Conservation (phyloP, 2,329 filamentous ascomycete species). For the Epichloe amarillans region DNA sequence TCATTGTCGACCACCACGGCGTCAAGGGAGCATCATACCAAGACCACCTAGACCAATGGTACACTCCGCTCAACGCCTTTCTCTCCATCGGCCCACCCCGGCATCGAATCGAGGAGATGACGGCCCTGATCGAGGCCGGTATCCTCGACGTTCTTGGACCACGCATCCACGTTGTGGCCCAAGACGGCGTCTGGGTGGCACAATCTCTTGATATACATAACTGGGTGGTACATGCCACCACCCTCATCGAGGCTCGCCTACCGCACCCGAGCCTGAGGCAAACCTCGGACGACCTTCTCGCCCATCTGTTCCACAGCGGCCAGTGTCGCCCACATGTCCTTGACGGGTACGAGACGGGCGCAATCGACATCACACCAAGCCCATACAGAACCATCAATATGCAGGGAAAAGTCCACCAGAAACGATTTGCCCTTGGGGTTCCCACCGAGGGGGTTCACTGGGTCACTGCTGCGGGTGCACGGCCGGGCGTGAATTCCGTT, state of each 20-base stretch:
- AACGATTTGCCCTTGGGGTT: slow-evolving; percentile 3
- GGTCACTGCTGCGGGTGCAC: slow-evolving; percentile 4
- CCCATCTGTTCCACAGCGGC: neutral
- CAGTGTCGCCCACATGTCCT: slow-evolving; percentile 4
- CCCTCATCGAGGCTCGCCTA: slow-evolving; percentile 3
- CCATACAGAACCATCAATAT: neutral
- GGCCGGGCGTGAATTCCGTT: slow-evolving; percentile 4
- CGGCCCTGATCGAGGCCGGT: slow-evolving; percentile 2
- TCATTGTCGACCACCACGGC: slow-evolving; percentile 5
- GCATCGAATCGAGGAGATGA: slow-evolving; percentile 5
- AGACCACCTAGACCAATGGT: slow-evolving; percentile 4
- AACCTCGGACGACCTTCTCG: slow-evolving; percentile 1
- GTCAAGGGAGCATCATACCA: slow-evolving; percentile 1
- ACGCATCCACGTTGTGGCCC: neutral
- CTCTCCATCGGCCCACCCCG: slow-evolving; percentile 3
- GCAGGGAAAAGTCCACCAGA: neutral
- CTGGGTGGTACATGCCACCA: neutral
- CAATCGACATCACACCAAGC: slow-evolving; percentile 2
- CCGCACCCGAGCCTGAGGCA: neutral
- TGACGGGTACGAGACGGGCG: slow-evolving; percentile 4
- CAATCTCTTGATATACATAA: neutral
- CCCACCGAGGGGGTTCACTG: slow-evolving; percentile 5
- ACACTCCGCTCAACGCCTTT: slow-evolving; percentile 5
- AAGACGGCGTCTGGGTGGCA: neutral
- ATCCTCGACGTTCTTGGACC: slow-evolving; percentile 4